These are phyloP conservation scores for Lumnitzera racemosa DNA, from an alignment of 345 rosid species.

Conservation along the genomic window DNA sequence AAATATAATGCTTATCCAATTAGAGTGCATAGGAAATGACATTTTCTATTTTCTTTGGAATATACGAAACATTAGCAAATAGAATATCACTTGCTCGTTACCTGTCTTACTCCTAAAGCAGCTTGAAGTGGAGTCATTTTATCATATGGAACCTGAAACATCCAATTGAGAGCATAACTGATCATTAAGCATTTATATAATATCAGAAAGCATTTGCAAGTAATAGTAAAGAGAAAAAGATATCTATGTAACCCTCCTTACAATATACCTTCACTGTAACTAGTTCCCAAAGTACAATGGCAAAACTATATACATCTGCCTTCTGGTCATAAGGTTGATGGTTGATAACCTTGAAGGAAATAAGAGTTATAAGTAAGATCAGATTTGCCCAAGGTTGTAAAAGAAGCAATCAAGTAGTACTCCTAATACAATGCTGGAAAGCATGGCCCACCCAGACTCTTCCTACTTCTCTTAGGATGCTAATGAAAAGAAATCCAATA, in stretches of 20 bases:
- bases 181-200: not conserved
- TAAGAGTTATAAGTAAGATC: not conserved
- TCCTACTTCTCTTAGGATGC: no score
- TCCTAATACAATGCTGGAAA: no score
- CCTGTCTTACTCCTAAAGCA: conserved; percentile 80
- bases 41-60: no score
- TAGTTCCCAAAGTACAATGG: conserved; percentile 73
- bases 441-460: no score
- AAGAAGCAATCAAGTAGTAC: no score
- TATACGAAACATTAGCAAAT: no score
- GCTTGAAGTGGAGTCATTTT: conserved; percentile 70
- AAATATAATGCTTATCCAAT: no score
- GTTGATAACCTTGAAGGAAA: conserved; percentile 49
- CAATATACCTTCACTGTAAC: conserved; percentile 61
- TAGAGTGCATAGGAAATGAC: no score
- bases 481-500: no score
- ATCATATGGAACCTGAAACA: conserved; percentile 54
- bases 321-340: conserved; percentile 65
- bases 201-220: not conserved
- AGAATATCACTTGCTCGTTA: conserved; percentile 1
- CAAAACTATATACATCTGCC: conserved; percentile 73
- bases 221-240: not conserved
- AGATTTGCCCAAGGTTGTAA: no score
- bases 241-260: not conserved
- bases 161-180: conserved; percentile 4